Evolutionary conservation across 2,329 filamentous ascomycete species (phyloP), one percentile per base, ranked within the genome.

Genomic region (Pseudocercospora fuligena): DNA sequence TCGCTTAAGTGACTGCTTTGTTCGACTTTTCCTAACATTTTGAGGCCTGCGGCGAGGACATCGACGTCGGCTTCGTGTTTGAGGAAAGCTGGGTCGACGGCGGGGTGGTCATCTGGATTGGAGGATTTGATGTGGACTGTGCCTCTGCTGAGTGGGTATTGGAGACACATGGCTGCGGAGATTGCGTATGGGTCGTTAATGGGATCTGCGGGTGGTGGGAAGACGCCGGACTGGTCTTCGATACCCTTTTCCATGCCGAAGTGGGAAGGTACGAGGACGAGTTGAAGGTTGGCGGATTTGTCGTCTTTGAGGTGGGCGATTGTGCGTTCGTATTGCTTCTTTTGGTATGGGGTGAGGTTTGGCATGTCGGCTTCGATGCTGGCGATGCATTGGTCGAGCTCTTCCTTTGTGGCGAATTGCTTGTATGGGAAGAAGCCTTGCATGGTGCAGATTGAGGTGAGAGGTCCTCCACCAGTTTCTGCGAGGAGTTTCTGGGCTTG

Each of bases 51-150:
- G 25, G 74, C 75, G 56, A 74, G 70, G 21, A 74, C 69, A 29
- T 69, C 67, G 58, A 89, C 81, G 68, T 86, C 83, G 2, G 84
- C 76, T 12, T 85, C 85, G 31, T 83, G 80, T 27, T 74, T 79
- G 58, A 75, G 64, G 66, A 70, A 76, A 25, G 69, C 69, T 4
- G 73, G 73, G 58, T 76, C 69, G 63, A 77, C 66, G 23, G 64
- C 57, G 6, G 74, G 73, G 47, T 72, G 70, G 36, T 70, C 65
- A 60, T 66, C n/a, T 53, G 73, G 57, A 47, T 73, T 68, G 46
- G 70, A 67, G 54, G 65, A 72, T 46, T 71, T 75, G 69, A 78
- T 76, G 67, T 78, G 76, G 0, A 77, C 70, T 16, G 72, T 73
- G 31, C 77, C 77, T 51, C 76, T 67, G 58, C 69, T 72, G 9